These are phyloP conservation scores for Dentipellis sp. DNA, from an alignment of 768 basidiomycete species.

Conservation along the genomic window DNA sequence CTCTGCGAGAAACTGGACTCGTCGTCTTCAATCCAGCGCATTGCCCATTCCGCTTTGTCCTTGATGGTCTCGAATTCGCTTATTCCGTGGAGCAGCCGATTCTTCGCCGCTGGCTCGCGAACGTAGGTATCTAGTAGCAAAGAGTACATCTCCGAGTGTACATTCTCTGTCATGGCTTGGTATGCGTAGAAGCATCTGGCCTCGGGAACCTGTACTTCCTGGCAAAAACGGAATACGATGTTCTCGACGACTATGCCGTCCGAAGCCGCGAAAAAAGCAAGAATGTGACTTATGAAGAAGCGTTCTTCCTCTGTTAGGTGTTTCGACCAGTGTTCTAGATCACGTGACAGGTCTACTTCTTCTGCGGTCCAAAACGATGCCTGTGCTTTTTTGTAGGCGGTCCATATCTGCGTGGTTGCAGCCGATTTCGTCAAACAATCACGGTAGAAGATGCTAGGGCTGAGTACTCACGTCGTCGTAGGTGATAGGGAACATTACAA, in stretches of 20 bases:
- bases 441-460: conserved; percentile 8
- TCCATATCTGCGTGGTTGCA: neutral
- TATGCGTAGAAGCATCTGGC: neutral
- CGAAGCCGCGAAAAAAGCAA: conserved; percentile 46
- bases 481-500: no score
- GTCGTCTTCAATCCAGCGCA: conserved; percentile 82
- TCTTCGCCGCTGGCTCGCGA: no score
- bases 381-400: neutral
- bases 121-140: neutral
- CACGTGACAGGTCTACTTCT: neutral
- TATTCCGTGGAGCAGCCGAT: no score
- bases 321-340: neutral
- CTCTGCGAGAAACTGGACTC: conserved; percentile 79
- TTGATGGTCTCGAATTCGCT: no score
- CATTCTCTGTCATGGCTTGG: neutral
- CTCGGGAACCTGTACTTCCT: conserved; percentile 35
- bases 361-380: neutral
- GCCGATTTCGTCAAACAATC: no score
- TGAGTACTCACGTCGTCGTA: no score
- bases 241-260: conserved; percentile 49
- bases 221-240: conserved; percentile 39
- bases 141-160: neutral
- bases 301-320: no score
- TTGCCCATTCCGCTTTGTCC: conserved; percentile 90
- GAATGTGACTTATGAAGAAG: conserved; percentile 39